Conservation (phyloP, 768 basidiomycete genomes). For the Termitomyces eurrhizus region DNA sequence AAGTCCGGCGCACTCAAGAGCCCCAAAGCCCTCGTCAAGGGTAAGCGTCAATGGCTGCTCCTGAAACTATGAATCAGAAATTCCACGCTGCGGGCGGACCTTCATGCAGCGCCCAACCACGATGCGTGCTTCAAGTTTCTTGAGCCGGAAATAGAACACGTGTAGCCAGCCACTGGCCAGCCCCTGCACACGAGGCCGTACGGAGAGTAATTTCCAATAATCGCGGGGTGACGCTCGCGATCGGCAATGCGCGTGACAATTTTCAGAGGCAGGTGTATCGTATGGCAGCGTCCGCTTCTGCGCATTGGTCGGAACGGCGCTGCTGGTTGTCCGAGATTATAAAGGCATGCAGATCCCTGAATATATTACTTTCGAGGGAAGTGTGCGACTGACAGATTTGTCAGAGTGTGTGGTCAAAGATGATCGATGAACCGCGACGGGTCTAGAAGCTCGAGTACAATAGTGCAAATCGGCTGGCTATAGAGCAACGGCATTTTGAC, state of each 20-base stretch:
- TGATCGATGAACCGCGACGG: too few species aligned
- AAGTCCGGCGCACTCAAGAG: not conserved
- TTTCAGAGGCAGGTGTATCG: not conserved
- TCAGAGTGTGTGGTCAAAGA: not conserved
- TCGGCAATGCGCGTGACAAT: not conserved
- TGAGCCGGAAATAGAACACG: not conserved
- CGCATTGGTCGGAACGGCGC: not conserved
- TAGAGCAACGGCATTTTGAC: not conserved
- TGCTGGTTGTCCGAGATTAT: not conserved
- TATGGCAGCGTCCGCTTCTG: not conserved
- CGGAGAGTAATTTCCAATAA: not conserved
- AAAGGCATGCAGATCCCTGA: not conserved
- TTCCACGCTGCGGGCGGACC: not conserved
- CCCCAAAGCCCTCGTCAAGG: not conserved
- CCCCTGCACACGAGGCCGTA: not conserved
- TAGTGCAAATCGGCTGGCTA: not conserved
- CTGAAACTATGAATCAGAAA: not conserved
- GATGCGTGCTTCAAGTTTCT: not conserved
- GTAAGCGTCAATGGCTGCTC: not conserved
- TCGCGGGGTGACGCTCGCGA: not conserved
- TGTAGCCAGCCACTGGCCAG: not conserved
- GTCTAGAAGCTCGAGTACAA: not conserved
- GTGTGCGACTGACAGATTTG: not conserved
- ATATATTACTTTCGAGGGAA: not conserved
- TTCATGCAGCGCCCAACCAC: not conserved